Percentiles rank a stretch among this genome's conserved stretches.
Conservation (phyloP, 495 filamentous ascomycete genomes). For the Penicillium canariense region DNA sequence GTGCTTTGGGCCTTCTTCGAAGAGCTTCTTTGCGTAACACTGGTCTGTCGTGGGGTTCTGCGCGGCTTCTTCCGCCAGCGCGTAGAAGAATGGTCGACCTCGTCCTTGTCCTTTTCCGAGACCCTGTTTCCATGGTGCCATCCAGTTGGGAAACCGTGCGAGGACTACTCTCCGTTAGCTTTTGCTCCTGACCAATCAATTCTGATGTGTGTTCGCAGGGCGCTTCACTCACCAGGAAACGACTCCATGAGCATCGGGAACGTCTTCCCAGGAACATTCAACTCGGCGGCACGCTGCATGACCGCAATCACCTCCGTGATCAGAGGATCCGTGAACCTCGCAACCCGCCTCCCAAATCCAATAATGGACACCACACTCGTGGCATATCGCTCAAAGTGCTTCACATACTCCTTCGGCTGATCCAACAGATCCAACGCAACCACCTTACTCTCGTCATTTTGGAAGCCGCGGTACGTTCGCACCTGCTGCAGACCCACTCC, state of each 20-base stretch:
- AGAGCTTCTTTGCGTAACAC: conserved; percentile 40
- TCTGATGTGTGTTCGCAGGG: not conserved
- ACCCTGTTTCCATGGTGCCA: conserved; percentile 39
- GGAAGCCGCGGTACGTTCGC: conserved; percentile 55
- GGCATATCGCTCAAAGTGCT: conserved; percentile 43
- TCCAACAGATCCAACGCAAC: conserved; percentile 36
- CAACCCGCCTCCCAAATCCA: conserved; percentile 38
- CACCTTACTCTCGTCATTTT: conserved; percentile 53
- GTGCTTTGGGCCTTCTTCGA: conserved; percentile 38
- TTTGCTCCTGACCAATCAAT: too few relatives aligned
- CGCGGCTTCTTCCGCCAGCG: conserved; percentile 40
- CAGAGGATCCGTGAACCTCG: conserved; percentile 37
- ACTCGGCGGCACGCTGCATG: conserved; percentile 34
- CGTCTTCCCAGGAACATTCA: conserved; percentile 52
- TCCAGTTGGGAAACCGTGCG: conserved; percentile 34
- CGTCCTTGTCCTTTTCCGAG: conserved; percentile 32
- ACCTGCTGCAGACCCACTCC: conserved; percentile 60
- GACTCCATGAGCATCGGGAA: conserved; percentile 63
- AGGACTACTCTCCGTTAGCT: conserved; percentile 30
- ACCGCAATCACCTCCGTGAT: conserved; percentile 46
- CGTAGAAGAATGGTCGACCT: conserved; percentile 39
- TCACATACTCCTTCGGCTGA: conserved; percentile 38
- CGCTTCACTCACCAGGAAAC: conserved; percentile 41
- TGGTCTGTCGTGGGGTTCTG: conserved; percentile 18
- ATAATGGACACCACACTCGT: conserved; percentile 46